These are phyloP conservation scores for Pleurotus citrinopileatus DNA, from an alignment of 768 basidiomycete genomes.

Conservation along the genomic window DNA sequence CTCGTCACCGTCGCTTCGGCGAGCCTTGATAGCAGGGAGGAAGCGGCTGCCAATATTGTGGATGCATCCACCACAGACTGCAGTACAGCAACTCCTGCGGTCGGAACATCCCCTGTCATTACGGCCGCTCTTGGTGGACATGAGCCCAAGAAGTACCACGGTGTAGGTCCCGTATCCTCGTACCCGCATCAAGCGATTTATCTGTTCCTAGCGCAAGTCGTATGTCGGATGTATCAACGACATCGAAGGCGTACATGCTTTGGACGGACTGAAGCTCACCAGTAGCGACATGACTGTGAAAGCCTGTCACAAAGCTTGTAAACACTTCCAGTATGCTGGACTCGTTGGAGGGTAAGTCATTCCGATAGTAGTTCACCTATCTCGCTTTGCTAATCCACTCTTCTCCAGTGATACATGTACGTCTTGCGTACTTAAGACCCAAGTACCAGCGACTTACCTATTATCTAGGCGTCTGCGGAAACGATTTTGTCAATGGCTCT, in stretches of 20 bases:
- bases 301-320: background rate
- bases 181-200: background rate
- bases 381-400: background rate
- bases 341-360: constrained; percentile 5
- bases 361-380: background rate
- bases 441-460: background rate
- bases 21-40: constrained; percentile 8
- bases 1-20: constrained; percentile 3
- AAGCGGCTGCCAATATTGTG: background rate
- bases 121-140: background rate
- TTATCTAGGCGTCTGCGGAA: constrained; percentile 2
- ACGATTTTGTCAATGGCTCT: constrained; percentile 5
- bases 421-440: no score
- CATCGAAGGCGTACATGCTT: background rate
- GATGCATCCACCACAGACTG: constrained; percentile 7
- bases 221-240: constrained; percentile 7
- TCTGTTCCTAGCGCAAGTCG: background rate
- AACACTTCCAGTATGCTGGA: constrained; percentile 1
- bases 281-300: background rate
- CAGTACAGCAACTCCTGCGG: background rate
- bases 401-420: background rate
- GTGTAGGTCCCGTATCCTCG: background rate
- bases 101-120: background rate
- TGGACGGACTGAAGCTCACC: background rate
- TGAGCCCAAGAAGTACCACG: background rate